A percentile compares a stretch with the other conserved stretches of the same genome.
Conservation (phyloP, 2,329 filamentous ascomycete species). For the Zymoseptoria pseudotritici region DNA sequence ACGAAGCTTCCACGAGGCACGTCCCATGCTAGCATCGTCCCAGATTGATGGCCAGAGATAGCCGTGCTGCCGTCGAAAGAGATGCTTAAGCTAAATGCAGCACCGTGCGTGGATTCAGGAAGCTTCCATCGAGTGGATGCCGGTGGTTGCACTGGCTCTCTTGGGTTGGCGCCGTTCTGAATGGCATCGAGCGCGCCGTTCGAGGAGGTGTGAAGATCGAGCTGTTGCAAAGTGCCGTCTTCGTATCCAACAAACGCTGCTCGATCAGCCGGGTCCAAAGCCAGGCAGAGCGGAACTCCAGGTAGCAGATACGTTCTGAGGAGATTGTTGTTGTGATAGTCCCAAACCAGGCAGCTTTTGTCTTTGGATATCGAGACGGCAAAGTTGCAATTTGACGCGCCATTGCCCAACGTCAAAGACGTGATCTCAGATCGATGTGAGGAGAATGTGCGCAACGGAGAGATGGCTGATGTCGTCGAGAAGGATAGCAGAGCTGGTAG, state of each 20-base stretch:
- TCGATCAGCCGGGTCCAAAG: constrained; percentile 74
- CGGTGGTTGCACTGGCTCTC: constrained; percentile 34
- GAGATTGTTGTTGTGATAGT: constrained; percentile 70
- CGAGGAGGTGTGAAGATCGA: constrained; percentile 58
- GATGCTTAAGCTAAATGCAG: constrained; percentile 60
- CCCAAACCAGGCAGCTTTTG: constrained; percentile 87
- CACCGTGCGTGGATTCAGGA: constrained; percentile 49
- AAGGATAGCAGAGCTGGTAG: constrained; percentile 65
- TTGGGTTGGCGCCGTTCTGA: constrained; percentile 14
- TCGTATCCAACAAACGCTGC: constrained; percentile 75
- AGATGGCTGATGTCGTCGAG: constrained; percentile 48
- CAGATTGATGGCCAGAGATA: constrained; percentile 72
- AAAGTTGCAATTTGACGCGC: constrained; percentile 66
- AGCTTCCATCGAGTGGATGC: constrained; percentile 28
- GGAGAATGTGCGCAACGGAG: constrained; percentile 70
- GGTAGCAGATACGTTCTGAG: constrained; percentile 78
- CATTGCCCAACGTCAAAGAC: constrained; percentile 54
- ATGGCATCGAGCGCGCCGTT: constrained; percentile 11
- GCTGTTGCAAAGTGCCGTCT: constrained; percentile 69
- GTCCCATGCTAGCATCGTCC: constrained; percentile 75
- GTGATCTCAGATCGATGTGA: constrained; percentile 70
- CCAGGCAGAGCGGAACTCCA: constrained; percentile 61
- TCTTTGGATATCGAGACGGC: constrained; percentile 79
- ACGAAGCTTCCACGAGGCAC: constrained; percentile 62
- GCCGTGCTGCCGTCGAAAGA: constrained; percentile 77